Conservation (phyloP, 2,329 filamentous ascomycete genomes). For the Decorospora gaudefroyi region DNA sequence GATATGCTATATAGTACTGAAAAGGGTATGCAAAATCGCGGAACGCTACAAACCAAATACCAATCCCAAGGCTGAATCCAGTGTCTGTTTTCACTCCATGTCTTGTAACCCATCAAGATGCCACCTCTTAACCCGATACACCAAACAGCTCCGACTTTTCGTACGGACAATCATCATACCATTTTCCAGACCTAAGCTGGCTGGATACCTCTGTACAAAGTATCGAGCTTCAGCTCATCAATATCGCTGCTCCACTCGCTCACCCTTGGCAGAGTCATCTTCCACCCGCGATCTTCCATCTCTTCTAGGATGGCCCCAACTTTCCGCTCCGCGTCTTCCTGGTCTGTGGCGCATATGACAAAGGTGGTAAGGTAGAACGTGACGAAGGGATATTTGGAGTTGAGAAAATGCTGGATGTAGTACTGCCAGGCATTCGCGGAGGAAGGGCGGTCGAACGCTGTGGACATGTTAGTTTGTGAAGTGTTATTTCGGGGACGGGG, state of each 20-base stretch:
- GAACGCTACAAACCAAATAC: too few relatives aligned
- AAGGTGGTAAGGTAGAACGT: conserved; percentile 38
- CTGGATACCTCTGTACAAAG: conserved; percentile 24
- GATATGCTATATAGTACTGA: too few relatives aligned
- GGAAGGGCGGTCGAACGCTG: conserved; percentile 38
- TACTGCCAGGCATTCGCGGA: conserved; percentile 40
- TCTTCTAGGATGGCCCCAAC: conserved; percentile 20
- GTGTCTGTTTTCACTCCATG: too few relatives aligned
- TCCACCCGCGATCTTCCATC: conserved; percentile 33
- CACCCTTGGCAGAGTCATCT: conserved; percentile 19
- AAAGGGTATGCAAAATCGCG: too few relatives aligned
- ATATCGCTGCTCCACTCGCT: conserved; percentile 26
- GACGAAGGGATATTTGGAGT: conserved; percentile 35
- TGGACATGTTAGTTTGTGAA: background rate
- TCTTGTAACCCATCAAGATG: too few relatives aligned
- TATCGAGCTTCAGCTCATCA: conserved; percentile 27
- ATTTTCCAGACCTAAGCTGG: conserved; percentile 14
- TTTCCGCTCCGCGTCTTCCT: conserved; percentile 26
- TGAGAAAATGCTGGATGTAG: conserved; percentile 37
- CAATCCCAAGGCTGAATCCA: too few relatives aligned
- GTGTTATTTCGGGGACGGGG: background rate
- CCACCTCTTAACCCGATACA: too few relatives aligned
- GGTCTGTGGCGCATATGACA: conserved; percentile 30
- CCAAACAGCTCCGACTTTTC: too few relatives aligned
- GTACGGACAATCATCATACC: too few relatives aligned